A percentile compares a stretch with the other conserved stretches of the same genome.
These are phyloP conservation scores for Chloropicon primus DNA, from an alignment of 139 green algal species.

Conservation along the genomic window DNA sequence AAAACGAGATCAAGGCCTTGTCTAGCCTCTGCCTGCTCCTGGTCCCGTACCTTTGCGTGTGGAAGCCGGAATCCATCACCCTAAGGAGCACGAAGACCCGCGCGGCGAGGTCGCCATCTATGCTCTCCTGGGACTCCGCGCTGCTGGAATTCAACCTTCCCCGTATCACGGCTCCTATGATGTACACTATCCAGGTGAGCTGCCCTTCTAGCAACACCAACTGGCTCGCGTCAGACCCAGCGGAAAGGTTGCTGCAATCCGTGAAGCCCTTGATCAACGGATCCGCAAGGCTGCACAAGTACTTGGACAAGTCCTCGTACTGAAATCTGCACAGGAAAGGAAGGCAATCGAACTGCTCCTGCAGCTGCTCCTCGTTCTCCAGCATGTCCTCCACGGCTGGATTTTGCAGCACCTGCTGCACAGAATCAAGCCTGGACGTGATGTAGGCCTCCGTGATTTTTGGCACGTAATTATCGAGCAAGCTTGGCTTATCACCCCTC, in stretches of 20 bases:
- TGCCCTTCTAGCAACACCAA: constrained; percentile 76
- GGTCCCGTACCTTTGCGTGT: constrained; percentile 44
- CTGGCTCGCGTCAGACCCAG: constrained; percentile 3
- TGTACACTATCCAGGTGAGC: constrained; percentile 95
- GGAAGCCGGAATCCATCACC: constrained; percentile 52
- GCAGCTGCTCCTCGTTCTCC: constrained; percentile 81
- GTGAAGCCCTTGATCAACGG: constrained; percentile 37
- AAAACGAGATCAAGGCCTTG: constrained; percentile 76
- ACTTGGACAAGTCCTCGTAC: constrained; percentile 65
- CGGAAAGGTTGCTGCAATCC: neutral
- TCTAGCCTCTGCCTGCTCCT: constrained; percentile 76
- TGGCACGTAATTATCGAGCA: constrained; percentile 83
- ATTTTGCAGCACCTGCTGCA: constrained; percentile 46
- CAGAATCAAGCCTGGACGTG: constrained; percentile 61
- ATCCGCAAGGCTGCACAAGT: constrained; percentile 56
- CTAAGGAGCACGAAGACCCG: constrained; percentile 71
- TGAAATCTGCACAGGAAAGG: constrained; percentile 86
- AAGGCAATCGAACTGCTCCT: constrained; percentile 75
- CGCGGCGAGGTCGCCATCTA: constrained; percentile 82
- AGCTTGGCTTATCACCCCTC: constrained; percentile 75
- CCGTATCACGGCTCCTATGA: constrained; percentile 75
- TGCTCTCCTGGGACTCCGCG: constrained; percentile 47
- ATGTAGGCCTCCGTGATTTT: constrained; percentile 88
- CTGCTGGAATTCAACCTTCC: constrained; percentile 41
- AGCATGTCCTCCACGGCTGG: constrained; percentile 65